phyloP scores from a whole-genome alignment of 192 early-diverging fungal genomes.

The Coemansia sp. region DNA sequence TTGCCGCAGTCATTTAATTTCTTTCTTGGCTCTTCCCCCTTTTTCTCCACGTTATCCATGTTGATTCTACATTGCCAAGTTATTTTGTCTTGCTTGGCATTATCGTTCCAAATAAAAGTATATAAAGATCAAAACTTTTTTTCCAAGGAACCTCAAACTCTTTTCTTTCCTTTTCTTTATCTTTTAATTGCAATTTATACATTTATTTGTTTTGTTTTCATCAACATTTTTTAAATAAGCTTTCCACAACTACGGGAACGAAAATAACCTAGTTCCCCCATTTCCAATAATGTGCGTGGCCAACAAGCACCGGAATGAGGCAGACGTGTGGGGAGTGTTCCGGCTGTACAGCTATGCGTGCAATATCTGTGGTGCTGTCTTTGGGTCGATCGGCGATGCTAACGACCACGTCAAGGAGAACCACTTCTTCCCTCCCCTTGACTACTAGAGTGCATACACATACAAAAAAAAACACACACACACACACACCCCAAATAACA shows the following conservation, averaged over 20 bases:
- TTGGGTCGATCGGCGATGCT: constrained; percentile 23
- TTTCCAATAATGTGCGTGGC: constrained; percentile 6
- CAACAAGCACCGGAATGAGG: constrained; percentile 16
- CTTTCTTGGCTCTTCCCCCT: neutral
- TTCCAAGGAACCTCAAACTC: no score
- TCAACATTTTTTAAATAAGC: no score
- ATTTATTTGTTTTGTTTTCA: no score
- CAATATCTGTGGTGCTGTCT: constrained; percentile 43
- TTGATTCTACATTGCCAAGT: neutral
- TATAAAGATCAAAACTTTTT: neutral
- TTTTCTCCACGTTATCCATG: neutral
- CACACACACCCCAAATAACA: no score
- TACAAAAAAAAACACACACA: no score
- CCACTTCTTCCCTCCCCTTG: constrained; percentile 50
- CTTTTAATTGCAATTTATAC: constrained; percentile 1
- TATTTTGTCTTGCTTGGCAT: no score
- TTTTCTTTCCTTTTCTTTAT: constrained; percentile 5
- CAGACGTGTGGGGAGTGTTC: constrained; percentile 23
- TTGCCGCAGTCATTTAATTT: constrained; percentile 8
- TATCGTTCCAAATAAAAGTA: no score
- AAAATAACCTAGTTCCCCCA: no score
- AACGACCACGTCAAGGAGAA: constrained; percentile 45
- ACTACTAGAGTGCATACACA: constrained; percentile 10
- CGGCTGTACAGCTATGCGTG: constrained; percentile 37
- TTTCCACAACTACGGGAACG: no score